phyloP scores from a whole-genome alignment of 2,329 filamentous ascomycete genomes.

The Onygenales sp. region DNA sequence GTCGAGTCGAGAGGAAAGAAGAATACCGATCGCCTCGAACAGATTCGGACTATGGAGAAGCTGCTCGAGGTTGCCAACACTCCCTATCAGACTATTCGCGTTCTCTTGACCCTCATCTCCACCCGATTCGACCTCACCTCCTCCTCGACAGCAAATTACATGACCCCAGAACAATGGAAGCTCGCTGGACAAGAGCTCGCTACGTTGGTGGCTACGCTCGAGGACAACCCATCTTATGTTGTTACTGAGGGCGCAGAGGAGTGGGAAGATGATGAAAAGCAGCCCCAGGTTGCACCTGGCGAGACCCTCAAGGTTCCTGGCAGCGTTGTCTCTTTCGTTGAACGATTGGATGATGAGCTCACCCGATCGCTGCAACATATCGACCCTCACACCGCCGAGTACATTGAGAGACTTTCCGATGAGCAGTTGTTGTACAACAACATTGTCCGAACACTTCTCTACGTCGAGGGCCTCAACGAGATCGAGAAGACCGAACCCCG shows the following conservation, averaged over 20 bases:
- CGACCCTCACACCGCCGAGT: conserved; percentile 96
- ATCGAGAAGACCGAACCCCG: conserved; percentile 55
- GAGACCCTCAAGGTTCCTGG: conserved; percentile 87
- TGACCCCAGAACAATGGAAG: conserved; percentile 97
- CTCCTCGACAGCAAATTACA: conserved; percentile 61
- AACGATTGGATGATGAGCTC: conserved; percentile 93
- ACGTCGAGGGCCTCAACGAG: conserved; percentile 73
- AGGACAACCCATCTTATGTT: conserved; percentile 68
- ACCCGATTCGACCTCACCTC: conserved; percentile 89
- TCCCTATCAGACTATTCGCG: conserved; percentile 88
- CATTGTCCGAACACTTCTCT: conserved; percentile 79
- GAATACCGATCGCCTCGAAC: conserved; percentile 90
- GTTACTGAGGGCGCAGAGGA: conserved; percentile 90
- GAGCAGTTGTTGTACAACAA: conserved; percentile 86
- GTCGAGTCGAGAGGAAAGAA: conserved; percentile 96
- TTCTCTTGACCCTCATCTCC: conserved; percentile 83
- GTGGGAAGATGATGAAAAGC: conserved; percentile 98
- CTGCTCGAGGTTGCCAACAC: conserved; percentile 78
- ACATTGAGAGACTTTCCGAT: conserved; percentile 88
- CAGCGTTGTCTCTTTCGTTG: conserved; percentile 86
- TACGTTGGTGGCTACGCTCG: conserved; percentile 66
- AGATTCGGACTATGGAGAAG: conserved; percentile 97
- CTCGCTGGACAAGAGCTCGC: conserved; percentile 78
- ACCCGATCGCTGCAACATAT: conserved; percentile 95
- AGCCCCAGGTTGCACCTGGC: conserved; percentile 60